phyloP scores from a whole-genome alignment of 2,329 filamentous ascomycete species.

The Xylariaceae sp. region DNA sequence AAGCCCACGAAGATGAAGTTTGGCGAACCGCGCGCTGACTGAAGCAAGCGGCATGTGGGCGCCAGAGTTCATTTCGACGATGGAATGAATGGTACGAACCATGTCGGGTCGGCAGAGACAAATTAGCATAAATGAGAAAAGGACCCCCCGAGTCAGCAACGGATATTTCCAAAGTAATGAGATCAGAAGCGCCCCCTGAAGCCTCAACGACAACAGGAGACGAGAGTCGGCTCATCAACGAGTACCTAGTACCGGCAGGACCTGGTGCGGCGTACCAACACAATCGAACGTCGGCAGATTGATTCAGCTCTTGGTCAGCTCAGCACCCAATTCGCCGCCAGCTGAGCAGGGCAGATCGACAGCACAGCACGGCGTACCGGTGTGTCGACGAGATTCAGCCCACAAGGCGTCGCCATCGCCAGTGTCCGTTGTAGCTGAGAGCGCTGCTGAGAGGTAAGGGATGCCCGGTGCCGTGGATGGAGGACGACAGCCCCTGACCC shows the following conservation, averaged over 20 bases:
- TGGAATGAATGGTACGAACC: conserved; percentile 2
- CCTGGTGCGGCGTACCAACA: not conserved
- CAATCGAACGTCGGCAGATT: not conserved
- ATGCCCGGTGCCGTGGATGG: not conserved
- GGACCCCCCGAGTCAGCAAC: conserved; percentile 3
- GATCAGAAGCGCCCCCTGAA: not conserved
- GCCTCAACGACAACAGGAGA: not conserved
- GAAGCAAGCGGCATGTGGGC: no score
- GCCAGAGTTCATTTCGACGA: conserved; percentile 6
- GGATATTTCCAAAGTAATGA: not conserved
- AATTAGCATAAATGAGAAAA: conserved; percentile 11
- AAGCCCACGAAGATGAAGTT: conserved; percentile 11
- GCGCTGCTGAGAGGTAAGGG: not conserved
- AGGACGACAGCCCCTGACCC: not conserved
- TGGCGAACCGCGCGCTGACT: conserved; percentile 24
- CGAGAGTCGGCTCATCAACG: not conserved
- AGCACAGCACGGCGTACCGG: no score
- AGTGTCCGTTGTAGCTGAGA: not conserved
- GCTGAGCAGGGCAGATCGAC: no score
- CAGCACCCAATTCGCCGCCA: no score
- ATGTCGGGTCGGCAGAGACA: conserved; percentile 1
- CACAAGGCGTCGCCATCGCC: not conserved
- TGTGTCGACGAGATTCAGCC: not conserved
- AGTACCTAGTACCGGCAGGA: not conserved
- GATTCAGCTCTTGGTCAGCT: not conserved